phyloP scores from a whole-genome alignment of 108 stramenopile species.

The Fragilaria radians region DNA sequence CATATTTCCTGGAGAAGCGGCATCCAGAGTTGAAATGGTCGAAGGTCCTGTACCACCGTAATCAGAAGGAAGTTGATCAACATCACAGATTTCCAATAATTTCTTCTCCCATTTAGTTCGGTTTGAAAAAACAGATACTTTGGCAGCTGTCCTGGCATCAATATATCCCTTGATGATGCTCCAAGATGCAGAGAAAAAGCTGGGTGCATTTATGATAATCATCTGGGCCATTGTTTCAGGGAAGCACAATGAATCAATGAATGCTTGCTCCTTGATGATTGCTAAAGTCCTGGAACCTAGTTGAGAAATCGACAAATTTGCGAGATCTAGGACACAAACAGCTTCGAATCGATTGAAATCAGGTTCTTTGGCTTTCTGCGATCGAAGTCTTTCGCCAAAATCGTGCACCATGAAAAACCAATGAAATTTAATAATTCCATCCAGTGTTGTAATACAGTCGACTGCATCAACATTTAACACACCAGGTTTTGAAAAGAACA shows the following conservation, averaged over 20 bases:
- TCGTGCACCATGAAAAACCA: slow-evolving; percentile 85
- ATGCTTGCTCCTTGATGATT: slow-evolving; percentile 80
- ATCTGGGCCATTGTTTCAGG: slow-evolving; percentile 81
- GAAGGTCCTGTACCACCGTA: slow-evolving; percentile 69
- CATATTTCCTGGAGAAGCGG: slow-evolving; percentile 48
- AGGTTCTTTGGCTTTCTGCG: slow-evolving; percentile 56
- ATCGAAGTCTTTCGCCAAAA: slow-evolving; percentile 47
- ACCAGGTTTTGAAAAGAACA: slow-evolving; percentile 83
- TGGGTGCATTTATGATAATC: slow-evolving; percentile 75
- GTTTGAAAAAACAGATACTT: slow-evolving; percentile 73
- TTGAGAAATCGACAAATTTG: slow-evolving; percentile 50
- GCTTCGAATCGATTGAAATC: slow-evolving; percentile 71
- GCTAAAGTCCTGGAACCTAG: slow-evolving; percentile 47
- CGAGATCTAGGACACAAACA: slow-evolving; percentile 63
- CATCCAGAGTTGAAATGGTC: slow-evolving; percentile 44
- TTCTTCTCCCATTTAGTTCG: slow-evolving; percentile 52
- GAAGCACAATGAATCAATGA: slow-evolving; percentile 84
- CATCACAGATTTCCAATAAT: slow-evolving; percentile 59
- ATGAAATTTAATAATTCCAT: slow-evolving; percentile 74
- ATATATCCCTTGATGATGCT: slow-evolving; percentile 79
- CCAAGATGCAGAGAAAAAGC: slow-evolving; percentile 81
- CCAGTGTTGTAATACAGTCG: slow-evolving; percentile 77
- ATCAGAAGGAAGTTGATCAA: slow-evolving; percentile 62
- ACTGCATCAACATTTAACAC: slow-evolving; percentile 68
- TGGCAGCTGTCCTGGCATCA: slow-evolving; percentile 71